Evolutionary conservation across 2,329 filamentous ascomycete species (phyloP).

Genomic region (Aspergillus pseudoglaucus): DNA sequence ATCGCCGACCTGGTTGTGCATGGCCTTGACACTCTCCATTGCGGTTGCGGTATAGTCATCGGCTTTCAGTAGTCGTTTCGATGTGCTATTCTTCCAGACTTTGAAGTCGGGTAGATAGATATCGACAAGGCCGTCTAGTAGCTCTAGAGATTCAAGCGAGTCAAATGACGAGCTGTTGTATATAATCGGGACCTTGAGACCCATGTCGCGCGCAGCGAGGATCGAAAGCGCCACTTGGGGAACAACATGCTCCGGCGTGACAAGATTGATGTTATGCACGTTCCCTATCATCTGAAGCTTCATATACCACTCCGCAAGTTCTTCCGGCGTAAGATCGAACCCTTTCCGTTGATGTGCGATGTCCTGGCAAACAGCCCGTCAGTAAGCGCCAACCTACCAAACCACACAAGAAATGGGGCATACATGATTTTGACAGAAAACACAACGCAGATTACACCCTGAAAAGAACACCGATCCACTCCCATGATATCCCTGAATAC

Average conservation of each 20-base stretch:
- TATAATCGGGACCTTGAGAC: conserved; percentile 65
- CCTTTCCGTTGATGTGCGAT: conserved; percentile 78
- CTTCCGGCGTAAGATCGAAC: conserved; percentile 69
- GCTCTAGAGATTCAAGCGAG: conserved; percentile 61
- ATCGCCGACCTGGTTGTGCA: conserved; percentile 77
- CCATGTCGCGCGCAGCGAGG: conserved; percentile 63
- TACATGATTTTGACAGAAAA: conserved; percentile 67
- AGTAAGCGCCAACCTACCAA: neutral
- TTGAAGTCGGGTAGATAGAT: conserved; percentile 90
- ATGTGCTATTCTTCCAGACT: conserved; percentile 62
- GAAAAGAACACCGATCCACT: conserved; percentile 77
- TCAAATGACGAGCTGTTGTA: conserved; percentile 85
- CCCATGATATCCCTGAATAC: conserved; percentile 74
- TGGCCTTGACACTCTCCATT: conserved; percentile 68
- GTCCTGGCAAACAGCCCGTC: conserved; percentile 39
- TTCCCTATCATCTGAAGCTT: conserved; percentile 73
- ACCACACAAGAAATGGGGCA: conserved; percentile 2
- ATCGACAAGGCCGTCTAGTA: conserved; percentile 74
- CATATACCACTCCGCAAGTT: conserved; percentile 74
- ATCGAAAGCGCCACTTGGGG: conserved; percentile 75
- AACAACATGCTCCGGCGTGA: conserved; percentile 81
- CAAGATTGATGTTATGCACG: conserved; percentile 85
- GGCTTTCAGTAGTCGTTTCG: conserved; percentile 67
- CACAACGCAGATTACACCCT: conserved; percentile 68
- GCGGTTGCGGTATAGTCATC: conserved; percentile 68